Conservation (phyloP, 768 basidiomycete genomes). For the Boletus reticuloceps region DNA sequence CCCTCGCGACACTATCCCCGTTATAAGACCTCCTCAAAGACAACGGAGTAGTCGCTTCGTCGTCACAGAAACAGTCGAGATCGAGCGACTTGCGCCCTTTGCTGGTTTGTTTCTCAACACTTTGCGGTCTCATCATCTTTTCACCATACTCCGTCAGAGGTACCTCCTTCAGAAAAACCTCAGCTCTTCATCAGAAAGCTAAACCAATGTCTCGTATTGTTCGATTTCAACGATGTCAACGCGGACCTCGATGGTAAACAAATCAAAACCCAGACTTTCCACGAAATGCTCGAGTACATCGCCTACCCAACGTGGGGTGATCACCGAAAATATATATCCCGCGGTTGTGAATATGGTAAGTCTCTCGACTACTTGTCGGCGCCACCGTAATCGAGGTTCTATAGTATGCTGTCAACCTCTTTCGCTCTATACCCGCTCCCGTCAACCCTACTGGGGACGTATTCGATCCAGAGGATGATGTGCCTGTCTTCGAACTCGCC, state of each 20-base stretch:
- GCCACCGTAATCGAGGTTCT: conserved; percentile 6
- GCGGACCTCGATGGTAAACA: conserved; percentile 96
- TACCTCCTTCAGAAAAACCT: conserved; percentile 80
- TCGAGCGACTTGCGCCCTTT: conserved; percentile 74
- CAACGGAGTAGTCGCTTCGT: conserved; percentile 78
- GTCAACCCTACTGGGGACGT: conserved; percentile 98
- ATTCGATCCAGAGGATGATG: conserved; percentile 99
- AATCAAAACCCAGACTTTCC: conserved; percentile 95
- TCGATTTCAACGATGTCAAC: conserved; percentile 98
- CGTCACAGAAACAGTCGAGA: conserved; percentile 93
- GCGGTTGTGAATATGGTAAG: conserved; percentile 98
- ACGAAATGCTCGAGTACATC: conserved; percentile 99
- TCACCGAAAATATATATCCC: conserved; percentile 96
- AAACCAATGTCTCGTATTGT: conserved; percentile 93
- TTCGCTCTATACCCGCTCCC: conserved; percentile 99
- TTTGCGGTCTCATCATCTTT: neutral
- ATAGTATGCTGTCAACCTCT: conserved; percentile 96
- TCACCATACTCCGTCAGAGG: conserved; percentile 53
- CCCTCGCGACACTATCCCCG: conserved; percentile 80
- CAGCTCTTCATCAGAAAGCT: conserved; percentile 93
- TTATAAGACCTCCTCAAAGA: conserved; percentile 84
- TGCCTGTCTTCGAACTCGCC: conserved; percentile 96
- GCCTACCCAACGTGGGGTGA: conserved; percentile 94
- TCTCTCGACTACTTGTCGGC: neutral
- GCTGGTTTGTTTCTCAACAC: no score